phyloP scores from a whole-genome alignment of 106 monocot species.

The Alisma plantagoaquatica region DNA sequence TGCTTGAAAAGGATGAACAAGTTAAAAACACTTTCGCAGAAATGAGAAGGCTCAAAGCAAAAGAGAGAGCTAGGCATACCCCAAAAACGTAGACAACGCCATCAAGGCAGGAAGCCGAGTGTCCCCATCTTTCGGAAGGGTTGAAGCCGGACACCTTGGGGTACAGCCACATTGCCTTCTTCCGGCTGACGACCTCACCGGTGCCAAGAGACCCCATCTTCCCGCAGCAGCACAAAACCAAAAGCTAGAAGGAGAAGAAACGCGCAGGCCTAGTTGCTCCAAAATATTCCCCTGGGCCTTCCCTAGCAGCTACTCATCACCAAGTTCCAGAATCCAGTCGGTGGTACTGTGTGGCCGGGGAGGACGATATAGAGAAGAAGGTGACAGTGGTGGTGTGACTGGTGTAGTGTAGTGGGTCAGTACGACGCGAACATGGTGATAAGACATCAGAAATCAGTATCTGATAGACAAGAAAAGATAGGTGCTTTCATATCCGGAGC shows the following conservation, averaged over 20 bases:
- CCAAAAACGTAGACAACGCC: slow-evolving; percentile 77
- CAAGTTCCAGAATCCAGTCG: too few relatives aligned
- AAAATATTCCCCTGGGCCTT: too few relatives aligned
- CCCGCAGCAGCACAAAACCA: neutral
- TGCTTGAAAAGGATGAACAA: too few relatives aligned
- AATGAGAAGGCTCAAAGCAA: too few relatives aligned
- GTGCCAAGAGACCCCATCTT: slow-evolving; percentile 43
- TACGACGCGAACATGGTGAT: too few relatives aligned
- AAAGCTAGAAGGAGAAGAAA: neutral
- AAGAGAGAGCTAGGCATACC: slow-evolving; percentile 47
- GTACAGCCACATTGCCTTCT: slow-evolving; percentile 97
- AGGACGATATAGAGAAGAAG: too few relatives aligned
- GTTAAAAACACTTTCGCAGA: too few relatives aligned
- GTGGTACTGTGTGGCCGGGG: too few relatives aligned
- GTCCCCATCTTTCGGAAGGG: slow-evolving; percentile 96
- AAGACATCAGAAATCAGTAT: slow-evolving; percentile 24
- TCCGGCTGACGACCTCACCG: slow-evolving; percentile 32
- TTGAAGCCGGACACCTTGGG: slow-evolving; percentile 71
- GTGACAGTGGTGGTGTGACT: too few relatives aligned
- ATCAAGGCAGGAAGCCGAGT: slow-evolving; percentile 77
- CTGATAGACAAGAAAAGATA: slow-evolving; percentile 45
- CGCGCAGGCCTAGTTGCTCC: too few relatives aligned
- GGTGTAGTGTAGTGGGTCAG: too few relatives aligned
- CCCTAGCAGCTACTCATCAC: too few relatives aligned
- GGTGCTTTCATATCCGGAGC: slow-evolving; percentile 51